Conservation (phyloP, 1,284 basidiomycete genomes). For the Ganoderma lingzhi region DNA sequence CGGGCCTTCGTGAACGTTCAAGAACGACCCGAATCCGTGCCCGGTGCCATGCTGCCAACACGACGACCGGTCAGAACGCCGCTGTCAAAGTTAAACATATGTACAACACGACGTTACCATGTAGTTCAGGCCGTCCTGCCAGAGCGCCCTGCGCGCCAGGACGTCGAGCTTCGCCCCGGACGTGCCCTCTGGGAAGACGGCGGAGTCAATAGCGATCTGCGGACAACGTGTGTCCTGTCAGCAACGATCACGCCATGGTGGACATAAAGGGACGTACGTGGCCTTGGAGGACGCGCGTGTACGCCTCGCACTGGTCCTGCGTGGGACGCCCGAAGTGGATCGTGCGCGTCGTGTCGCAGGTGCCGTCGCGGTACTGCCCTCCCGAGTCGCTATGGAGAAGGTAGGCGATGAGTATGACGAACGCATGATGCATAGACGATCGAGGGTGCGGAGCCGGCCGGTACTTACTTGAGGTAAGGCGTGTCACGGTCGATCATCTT, state of each 20-base stretch:
- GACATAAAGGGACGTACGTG: conserved; percentile 68
- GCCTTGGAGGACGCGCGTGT: conserved; percentile 94
- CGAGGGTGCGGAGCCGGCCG: conserved; percentile 21
- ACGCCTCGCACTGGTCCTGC: conserved; percentile 86
- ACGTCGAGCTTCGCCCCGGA: conserved; percentile 85
- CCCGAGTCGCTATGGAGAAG: conserved; percentile 76
- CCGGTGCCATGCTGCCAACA: conserved; percentile 78
- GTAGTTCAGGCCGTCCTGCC: conserved; percentile 91
- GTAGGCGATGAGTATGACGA: conserved; percentile 27
- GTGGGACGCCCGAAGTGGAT: conserved; percentile 89
- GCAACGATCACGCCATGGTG: conserved; percentile 15
- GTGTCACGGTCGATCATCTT: conserved; percentile 78
- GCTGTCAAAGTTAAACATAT: neutral
- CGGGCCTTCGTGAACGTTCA: conserved; percentile 82
- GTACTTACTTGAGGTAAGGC: conserved; percentile 88
- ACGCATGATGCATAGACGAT: neutral
- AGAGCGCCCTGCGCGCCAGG: conserved; percentile 85
- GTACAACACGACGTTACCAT: conserved; percentile 47
- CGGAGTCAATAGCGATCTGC: conserved; percentile 90
- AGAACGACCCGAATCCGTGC: conserved; percentile 84
- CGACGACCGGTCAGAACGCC: conserved; percentile 22
- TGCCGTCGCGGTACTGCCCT: conserved; percentile 90
- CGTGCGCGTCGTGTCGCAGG: conserved; percentile 93
- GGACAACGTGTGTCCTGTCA: conserved; percentile 20
- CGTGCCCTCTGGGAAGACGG: conserved; percentile 90